These are phyloP conservation scores for Phialocephala subalpina DNA, from an alignment of 2,329 filamentous ascomycete species.

Conservation along the genomic window DNA sequence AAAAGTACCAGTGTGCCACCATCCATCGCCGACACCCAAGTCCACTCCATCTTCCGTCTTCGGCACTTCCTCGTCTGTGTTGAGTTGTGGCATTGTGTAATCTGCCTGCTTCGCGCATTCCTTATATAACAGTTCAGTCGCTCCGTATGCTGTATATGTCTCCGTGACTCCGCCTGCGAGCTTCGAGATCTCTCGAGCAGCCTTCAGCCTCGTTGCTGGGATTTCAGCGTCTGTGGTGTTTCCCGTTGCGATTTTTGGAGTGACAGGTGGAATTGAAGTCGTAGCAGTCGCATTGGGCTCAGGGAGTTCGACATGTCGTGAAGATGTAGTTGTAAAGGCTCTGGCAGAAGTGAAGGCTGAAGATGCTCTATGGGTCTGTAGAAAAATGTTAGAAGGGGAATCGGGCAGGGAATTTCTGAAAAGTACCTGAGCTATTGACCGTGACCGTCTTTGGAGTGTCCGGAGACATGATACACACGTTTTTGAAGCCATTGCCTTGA, in stretches of 20 bases:
- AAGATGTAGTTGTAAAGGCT: slow-evolving; percentile 34
- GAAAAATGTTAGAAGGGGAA: slow-evolving; percentile 22
- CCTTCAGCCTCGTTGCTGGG: slow-evolving; percentile 23
- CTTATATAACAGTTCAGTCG: slow-evolving; percentile 72
- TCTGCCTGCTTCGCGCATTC: slow-evolving; percentile 39
- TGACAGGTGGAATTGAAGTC: slow-evolving; percentile 33
- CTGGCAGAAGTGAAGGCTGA: slow-evolving; percentile 25
- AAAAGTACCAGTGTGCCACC: slow-evolving; percentile 83
- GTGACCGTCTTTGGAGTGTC: slow-evolving; percentile 34
- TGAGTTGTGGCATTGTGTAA: slow-evolving; percentile 37
- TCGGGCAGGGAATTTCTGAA: not conserved
- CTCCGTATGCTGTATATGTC: slow-evolving; percentile 81
- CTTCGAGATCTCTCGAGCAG: slow-evolving; percentile 25
- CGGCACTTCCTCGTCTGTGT: slow-evolving; percentile 66
- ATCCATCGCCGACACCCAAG: slow-evolving; percentile 75
- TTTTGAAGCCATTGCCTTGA: slow-evolving; percentile 37
- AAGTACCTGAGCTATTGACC: slow-evolving; percentile 30
- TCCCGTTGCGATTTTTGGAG: slow-evolving; percentile 25
- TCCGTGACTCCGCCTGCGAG: slow-evolving; percentile 52
- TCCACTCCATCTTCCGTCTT: slow-evolving; percentile 83
- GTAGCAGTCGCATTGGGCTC: slow-evolving; percentile 29
- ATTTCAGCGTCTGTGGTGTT: slow-evolving; percentile 11
- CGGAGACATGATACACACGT: slow-evolving; percentile 42
- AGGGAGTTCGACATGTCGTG: slow-evolving; percentile 39
- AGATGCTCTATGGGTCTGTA: slow-evolving; percentile 12